phyloP scores from a whole-genome alignment of 2,329 filamentous ascomycete genomes.

The Ophiostoma piceae region DNA sequence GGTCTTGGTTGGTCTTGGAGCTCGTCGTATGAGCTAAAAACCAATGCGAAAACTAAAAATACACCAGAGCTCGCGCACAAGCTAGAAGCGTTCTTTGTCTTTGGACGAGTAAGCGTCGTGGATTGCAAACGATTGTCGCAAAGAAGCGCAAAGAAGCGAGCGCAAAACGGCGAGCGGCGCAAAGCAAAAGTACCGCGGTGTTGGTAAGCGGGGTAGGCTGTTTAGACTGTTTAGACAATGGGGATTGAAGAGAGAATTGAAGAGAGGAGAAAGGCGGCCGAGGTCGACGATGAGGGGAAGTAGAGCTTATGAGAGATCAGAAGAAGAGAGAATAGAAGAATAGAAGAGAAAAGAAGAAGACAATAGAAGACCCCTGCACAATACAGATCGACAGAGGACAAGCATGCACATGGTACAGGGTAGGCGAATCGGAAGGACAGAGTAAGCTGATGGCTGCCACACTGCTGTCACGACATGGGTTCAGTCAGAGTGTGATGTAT shows the following conservation, averaged over 20 bases:
- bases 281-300: not conserved
- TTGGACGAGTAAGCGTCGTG: too few relatives aligned
- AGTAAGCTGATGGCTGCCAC: constrained; percentile 1
- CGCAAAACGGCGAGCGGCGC: not conserved
- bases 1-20: too few relatives aligned
- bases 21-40: too few relatives aligned
- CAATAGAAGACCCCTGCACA: not conserved
- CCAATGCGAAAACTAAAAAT: too few relatives aligned
- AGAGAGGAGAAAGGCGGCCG: not conserved
- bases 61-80: not conserved
- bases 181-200: constrained; percentile 3
- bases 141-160: too few relatives aligned
- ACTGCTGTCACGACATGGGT: not conserved
- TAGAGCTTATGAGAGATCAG: too few relatives aligned
- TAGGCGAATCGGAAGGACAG: not conserved
- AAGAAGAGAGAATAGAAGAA: not conserved
- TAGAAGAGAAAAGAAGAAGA: not conserved
- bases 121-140: too few relatives aligned
- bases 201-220: not conserved
- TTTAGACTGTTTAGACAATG: too few relatives aligned
- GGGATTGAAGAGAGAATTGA: not conserved
- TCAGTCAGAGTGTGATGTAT: too few relatives aligned
- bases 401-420: not conserved
- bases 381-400: not conserved
- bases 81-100: too few relatives aligned